Base-by-base conservation (phyloP, 192 early-diverging fungal genomes). In the Coemansia aciculifera region DNA sequence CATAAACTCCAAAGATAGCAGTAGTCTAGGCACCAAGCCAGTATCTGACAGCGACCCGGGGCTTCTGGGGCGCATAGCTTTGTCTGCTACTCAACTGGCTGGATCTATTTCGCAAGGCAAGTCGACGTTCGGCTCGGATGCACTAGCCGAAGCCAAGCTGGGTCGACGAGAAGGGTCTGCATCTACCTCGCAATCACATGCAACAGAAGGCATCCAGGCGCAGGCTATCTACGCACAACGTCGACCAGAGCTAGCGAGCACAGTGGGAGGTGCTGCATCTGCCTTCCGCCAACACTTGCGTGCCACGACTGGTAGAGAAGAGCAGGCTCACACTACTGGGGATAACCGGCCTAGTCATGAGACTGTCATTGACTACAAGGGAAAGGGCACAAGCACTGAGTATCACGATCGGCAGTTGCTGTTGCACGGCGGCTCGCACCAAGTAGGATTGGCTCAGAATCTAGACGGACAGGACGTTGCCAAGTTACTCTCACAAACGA, bases 361-460 rank as follows among this genome's bases (percentile, higher is more conserved):
- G 11, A n/a, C 17, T 8, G 6, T 36, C 34, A 13, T 60, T 39
- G 37, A 39, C 37, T n/a, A 39, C 59, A 60, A 60, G 11, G 59
- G 59, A 17, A 60, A 60, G 21, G 36, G 36, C 11, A n/a, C 15
- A 23, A 24, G 10, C 10, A 11, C 59, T 17, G 59, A 39, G 3
- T 21, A 23, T 38, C n/a, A 23, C 36, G 36, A 38, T n/a, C 11
- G n/a, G 36, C 27, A 32, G 24, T 6, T 29, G 1, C 27, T 67
- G 32, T 67, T 79, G 43, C 90, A 86, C 15, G 90, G 93, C 79
- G 24, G 37, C 24, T 99, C 96, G 83, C 90, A 99, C 79, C 97
- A 93, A 60, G 90, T 88, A 66, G 94, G 86, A 72, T 90, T 92
- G 36, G 88, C 89, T n/a, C 71, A 83, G 24, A 23, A 64, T 31